Base-by-base conservation (phyloP, 176 grass and related monocot genomes). In the Tillandsia fasciculata region DNA sequence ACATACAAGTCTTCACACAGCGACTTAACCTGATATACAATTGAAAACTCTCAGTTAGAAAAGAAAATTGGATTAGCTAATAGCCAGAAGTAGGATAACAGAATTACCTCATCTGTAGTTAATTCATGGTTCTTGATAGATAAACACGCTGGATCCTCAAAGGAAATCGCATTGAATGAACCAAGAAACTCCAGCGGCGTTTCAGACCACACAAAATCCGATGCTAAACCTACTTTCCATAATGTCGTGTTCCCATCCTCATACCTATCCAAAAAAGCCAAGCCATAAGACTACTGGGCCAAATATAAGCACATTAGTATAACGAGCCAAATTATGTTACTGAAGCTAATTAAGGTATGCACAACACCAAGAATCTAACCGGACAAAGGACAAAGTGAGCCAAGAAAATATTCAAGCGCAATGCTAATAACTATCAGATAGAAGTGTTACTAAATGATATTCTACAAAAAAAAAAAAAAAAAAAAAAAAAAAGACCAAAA, bases 151-250 rank as follows among this genome's bases (percentile, higher is more conserved):
- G 80, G 80, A 69, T 90, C 74, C 28, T 93, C 94, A 78, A 99
- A 99, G 67, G 94, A 93, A 72, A 99, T 83, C 9, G 64, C 64
- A 78, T 81, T 99, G 58, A 84, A 70, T 51, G 90, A 90, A 74
- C 94, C 90, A 70, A 99, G 85, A 77, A 90, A 93, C 63, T 99
- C 89, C 8, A 99, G 77, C 7, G 94, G 90, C 11, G 87, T 65
- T n/a, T 86, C 94, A 48, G 90, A 99, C 82, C 61, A 91, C 64
- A 93, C 86, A 81, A 88, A 99, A 75, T 93, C 82, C 65, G 94
- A 89, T 2, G 84, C 90, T 50, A 63, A 64, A 64, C 94, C 94
- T 0, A 93, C 66, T 83, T 99, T 99, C 75, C 77, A 59, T 64
- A 93, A 64, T 58, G 85, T 90, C 2, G 89, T 76, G 78, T 88